A percentile compares a stretch with the other conserved stretches of the same genome.
These are phyloP conservation scores for Penicillium capsulatum DNA, from an alignment of 2,329 filamentous ascomycete genomes.

Conservation along the genomic window DNA sequence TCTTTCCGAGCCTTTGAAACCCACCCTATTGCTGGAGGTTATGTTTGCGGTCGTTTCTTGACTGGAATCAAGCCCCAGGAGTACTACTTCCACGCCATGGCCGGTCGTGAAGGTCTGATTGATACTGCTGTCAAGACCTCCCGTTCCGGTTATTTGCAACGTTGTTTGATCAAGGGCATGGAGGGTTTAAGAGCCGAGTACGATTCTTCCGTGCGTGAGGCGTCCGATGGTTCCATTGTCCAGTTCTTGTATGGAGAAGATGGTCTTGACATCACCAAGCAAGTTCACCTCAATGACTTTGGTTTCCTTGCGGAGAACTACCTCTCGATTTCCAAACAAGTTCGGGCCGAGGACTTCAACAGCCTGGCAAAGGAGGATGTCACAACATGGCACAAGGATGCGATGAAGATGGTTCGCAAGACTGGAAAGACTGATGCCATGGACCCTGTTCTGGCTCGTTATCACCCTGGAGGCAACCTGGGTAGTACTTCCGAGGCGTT, in stretches of 20 bases:
- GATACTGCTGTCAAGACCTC: constrained; percentile 99
- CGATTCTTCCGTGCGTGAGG: constrained; percentile 85
- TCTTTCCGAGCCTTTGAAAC: constrained; percentile 93
- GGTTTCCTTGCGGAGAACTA: constrained; percentile 86
- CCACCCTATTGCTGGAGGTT: constrained; percentile 82
- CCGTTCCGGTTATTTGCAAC: constrained; percentile 89
- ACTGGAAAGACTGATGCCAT: constrained; percentile 62
- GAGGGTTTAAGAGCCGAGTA: constrained; percentile 90
- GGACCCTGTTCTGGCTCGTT: constrained; percentile 70
- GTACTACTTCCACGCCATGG: constrained; percentile 99
- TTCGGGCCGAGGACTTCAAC: constrained; percentile 59
- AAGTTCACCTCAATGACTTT: constrained; percentile 86
- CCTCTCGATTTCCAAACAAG: constrained; percentile 69
- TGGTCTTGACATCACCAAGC: constrained; percentile 88
- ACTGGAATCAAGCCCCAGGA: constrained; percentile 96
- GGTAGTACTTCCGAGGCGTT: constrained; percentile 90
- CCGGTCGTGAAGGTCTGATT: constrained; percentile 94
- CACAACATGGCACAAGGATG: constrained; percentile 56
- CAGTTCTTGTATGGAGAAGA: constrained; percentile 98
- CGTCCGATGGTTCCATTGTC: constrained; percentile 81
- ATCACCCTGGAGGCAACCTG: constrained; percentile 70
- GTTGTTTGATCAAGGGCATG: constrained; percentile 98
- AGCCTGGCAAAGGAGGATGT: constrained; percentile 64
- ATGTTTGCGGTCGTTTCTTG: constrained; percentile 93
- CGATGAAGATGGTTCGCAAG: constrained; percentile 76